Evolutionary conservation across 495 filamentous ascomycete genomes (phyloP).

Genomic region (Elasticomyces elasticus): DNA sequence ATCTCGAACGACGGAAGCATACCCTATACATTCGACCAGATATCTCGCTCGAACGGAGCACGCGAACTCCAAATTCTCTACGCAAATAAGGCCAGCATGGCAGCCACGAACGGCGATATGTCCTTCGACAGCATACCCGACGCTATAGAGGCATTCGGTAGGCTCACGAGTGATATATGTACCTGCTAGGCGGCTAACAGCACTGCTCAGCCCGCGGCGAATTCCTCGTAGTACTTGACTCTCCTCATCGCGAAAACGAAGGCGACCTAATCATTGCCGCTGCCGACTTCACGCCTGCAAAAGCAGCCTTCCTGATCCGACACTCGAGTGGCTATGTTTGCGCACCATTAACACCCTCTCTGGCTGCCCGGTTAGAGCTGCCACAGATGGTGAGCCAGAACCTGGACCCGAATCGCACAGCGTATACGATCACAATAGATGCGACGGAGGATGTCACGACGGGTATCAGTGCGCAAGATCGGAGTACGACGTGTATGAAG

Average conservation of each 20-base stretch:
- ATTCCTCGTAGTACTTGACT: constrained; percentile 93
- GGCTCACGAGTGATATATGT: constrained; percentile 22
- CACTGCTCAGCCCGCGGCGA: constrained; percentile 75
- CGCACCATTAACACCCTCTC: constrained; percentile 62
- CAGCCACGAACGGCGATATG: constrained; percentile 12
- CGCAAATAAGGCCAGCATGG: constrained; percentile 4
- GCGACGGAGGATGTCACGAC: constrained; percentile 65
- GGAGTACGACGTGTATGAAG: constrained; percentile 68
- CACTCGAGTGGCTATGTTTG: constrained; percentile 79
- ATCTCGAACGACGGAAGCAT: too few species aligned
- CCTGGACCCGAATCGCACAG: constrained; percentile 77
- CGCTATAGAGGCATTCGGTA: constrained; percentile 73
- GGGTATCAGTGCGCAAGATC: constrained; percentile 81
- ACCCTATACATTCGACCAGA: too few species aligned
- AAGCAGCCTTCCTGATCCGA: constrained; percentile 92
- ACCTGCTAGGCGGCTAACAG: too few species aligned
- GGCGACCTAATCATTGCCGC: constrained; percentile 96
- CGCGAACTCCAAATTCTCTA: not conserved
- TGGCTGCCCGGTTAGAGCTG: constrained; percentile 57
- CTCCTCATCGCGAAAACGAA: constrained; percentile 86
- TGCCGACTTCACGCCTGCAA: constrained; percentile 68
- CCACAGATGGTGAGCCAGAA: constrained; percentile 82
- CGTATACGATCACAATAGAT: constrained; percentile 86
- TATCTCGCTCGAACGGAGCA: not conserved
- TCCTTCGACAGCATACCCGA: constrained; percentile 73